These are phyloP conservation scores for Teunomyces pallodes DNA, from an alignment of 805 yeast genomes.

Conservation along the genomic window DNA sequence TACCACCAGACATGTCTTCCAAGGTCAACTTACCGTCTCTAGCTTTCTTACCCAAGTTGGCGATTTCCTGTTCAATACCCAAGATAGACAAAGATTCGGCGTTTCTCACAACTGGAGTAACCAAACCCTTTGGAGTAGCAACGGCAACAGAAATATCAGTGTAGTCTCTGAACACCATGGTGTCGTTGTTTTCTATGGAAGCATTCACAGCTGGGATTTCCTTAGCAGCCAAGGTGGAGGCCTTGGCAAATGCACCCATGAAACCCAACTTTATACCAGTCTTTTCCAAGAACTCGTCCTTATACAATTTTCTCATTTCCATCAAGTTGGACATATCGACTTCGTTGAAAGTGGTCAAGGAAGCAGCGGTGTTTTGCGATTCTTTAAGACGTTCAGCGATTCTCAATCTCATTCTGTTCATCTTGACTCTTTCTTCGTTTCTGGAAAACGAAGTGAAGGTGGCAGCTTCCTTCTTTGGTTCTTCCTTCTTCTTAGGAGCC, in stretches of 20 bases:
- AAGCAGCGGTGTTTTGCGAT: conserved; percentile 98
- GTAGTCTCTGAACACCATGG: conserved; percentile 94
- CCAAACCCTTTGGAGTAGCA: conserved; percentile 98
- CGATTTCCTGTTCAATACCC: conserved; percentile 86
- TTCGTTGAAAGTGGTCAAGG: conserved; percentile 96
- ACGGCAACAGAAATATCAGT: conserved; percentile 95
- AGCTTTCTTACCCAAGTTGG: conserved; percentile 82
- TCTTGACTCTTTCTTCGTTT: conserved; percentile 87
- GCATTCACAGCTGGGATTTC: conserved; percentile 95
- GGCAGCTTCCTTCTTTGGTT: conserved; percentile 34
- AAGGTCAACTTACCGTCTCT: conserved; percentile 94
- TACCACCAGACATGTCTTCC: conserved; percentile 99
- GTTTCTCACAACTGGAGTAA: conserved; percentile 96
- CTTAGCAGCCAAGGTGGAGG: conserved; percentile 87
- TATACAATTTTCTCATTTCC: conserved; percentile 93
- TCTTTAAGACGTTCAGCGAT: conserved; percentile 99
- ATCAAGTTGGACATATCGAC: conserved; percentile 91
- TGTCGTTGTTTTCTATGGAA: conserved; percentile 86
- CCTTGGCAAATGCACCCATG: conserved; percentile 98
- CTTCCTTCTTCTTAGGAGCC: conserved; percentile 24
- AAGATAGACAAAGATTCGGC: conserved; percentile 87
- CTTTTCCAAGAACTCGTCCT: conserved; percentile 92
- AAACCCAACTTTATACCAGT: conserved; percentile 95
- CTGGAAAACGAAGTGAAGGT: conserved; percentile 62
- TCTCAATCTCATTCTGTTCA: conserved; percentile 99